phyloP scores from a whole-genome alignment of 1,284 basidiomycete genomes.

The Sanghuangporus baumii region DNA sequence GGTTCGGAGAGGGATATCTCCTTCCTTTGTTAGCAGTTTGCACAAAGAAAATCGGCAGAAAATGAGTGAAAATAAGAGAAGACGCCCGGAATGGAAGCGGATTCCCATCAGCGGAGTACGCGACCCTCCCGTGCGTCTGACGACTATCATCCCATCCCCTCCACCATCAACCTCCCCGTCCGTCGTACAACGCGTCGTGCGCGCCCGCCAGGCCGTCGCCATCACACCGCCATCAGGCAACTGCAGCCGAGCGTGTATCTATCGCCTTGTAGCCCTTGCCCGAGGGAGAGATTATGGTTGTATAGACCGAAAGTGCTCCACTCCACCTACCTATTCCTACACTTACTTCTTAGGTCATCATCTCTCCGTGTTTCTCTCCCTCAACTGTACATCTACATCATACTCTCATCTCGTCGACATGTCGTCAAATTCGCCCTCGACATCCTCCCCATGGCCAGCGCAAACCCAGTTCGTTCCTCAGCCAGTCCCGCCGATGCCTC shows the following conservation, averaged over 20 bases:
- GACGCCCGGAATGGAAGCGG: neutral
- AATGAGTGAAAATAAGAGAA: neutral
- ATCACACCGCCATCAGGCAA: neutral
- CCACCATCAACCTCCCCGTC: neutral
- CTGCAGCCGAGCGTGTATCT: neutral
- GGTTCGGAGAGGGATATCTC: no score
- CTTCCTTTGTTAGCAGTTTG: no score
- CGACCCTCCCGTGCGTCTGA: neutral
- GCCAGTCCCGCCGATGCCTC: constrained; percentile 16
- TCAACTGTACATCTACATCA: constrained; percentile 20
- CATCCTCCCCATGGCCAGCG: constrained; percentile 32
- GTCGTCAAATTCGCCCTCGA: constrained; percentile 22
- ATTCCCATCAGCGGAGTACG: neutral
- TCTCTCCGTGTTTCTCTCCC: constrained; percentile 16
- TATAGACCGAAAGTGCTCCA: constrained; percentile 15
- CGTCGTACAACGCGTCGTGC: neutral
- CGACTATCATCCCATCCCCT: constrained; percentile 15
- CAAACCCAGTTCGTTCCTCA: constrained; percentile 29
- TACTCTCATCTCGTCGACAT: constrained; percentile 11
- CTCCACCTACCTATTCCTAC: constrained; percentile 21
- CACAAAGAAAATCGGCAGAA: no score
- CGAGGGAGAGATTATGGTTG: constrained; percentile 13
- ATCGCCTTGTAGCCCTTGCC: neutral
- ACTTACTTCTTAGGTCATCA: constrained; percentile 24
- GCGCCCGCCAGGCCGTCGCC: constrained; percentile 39